phyloP scores from a whole-genome alignment of 129 eudicot species.

The Scalesia atractyloides region DNA sequence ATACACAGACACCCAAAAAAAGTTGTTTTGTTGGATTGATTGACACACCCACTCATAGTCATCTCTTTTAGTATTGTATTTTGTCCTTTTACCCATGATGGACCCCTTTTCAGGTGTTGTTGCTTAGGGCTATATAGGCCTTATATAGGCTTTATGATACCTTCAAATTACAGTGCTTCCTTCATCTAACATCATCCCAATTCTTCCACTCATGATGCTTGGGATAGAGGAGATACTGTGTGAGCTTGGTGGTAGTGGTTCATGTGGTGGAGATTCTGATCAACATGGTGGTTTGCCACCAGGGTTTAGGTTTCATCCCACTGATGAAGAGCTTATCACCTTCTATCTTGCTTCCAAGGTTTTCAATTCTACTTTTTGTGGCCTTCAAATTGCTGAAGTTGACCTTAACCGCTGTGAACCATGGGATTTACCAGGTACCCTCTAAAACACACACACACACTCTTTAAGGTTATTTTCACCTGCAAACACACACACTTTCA shows the following conservation, averaged over 20 bases:
- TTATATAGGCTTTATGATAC: conserved; percentile 37
- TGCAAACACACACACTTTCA: conserved; percentile 12
- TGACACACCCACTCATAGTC: neutral
- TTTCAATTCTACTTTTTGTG: conserved; percentile 47
- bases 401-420: conserved; percentile 76
- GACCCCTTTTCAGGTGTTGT: conserved; percentile 36
- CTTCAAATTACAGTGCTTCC: conserved; percentile 47
- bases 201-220: conserved; percentile 42
- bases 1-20: neutral
- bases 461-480: conserved; percentile 4
- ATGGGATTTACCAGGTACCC: conserved; percentile 68
- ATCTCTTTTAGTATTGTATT: conserved; percentile 9
- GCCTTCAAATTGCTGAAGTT: conserved; percentile 59
- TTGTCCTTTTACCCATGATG: conserved; percentile 20
- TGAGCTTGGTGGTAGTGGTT: conserved; percentile 47
- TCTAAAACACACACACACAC: neutral
- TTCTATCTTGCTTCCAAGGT: conserved; percentile 88
- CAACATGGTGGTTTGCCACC: conserved; percentile 65
- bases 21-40: neutral
- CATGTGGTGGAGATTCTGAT: conserved; percentile 29
- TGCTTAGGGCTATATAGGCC: conserved; percentile 16
- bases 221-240: conserved; percentile 71
- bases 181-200: conserved; percentile 1
- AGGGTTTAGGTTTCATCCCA: conserved; percentile 92
- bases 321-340: conserved; percentile 90